phyloP scores from a whole-genome alignment of 192 early-diverging fungal genomes.

The Spizellomyces sp. region DNA sequence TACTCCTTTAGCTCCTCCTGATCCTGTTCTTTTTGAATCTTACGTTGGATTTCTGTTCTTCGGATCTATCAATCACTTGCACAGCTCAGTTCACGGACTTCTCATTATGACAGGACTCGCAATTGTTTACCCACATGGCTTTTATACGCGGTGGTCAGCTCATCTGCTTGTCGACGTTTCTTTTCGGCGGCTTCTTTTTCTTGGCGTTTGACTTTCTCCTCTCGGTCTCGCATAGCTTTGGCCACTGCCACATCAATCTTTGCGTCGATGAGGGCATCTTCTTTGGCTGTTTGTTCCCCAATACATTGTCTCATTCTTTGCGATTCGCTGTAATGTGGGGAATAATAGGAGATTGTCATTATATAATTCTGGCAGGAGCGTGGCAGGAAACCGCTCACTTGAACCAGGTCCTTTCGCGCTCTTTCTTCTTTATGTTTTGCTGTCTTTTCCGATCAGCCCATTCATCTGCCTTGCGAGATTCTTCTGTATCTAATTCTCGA shows the following conservation, averaged over 20 bases:
- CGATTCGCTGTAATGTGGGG: slow-evolving; percentile 27
- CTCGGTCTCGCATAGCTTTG: slow-evolving; percentile 30
- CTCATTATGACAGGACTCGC: background rate
- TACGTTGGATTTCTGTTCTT: background rate
- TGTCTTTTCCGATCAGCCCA: slow-evolving; percentile 39
- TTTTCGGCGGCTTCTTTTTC: background rate
- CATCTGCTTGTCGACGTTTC: slow-evolving; percentile 1
- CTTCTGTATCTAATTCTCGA: slow-evolving; percentile 24
- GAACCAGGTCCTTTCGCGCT: slow-evolving; percentile 40
- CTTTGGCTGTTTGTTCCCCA: slow-evolving; percentile 27
- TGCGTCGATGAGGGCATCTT: slow-evolving; percentile 23
- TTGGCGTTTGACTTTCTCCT: slow-evolving; percentile 2
- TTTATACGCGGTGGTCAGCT: background rate
- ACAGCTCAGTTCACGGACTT: too few species aligned
- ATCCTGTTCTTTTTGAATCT: slow-evolving; percentile 1
- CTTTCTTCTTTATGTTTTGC: slow-evolving; percentile 38
- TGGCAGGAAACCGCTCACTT: slow-evolving; percentile 25
- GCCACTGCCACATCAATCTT: slow-evolving; percentile 34
- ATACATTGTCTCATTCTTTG: slow-evolving; percentile 24
- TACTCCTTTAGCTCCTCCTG: slow-evolving; percentile 23
- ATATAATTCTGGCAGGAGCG: background rate
- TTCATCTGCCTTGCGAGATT: slow-evolving; percentile 21
- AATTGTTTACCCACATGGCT: background rate
- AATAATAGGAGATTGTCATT: background rate
- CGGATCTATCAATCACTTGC: background rate